These are phyloP conservation scores for Limtongia smithiae DNA, from an alignment of 805 yeast genomes.

Conservation along the genomic window DNA sequence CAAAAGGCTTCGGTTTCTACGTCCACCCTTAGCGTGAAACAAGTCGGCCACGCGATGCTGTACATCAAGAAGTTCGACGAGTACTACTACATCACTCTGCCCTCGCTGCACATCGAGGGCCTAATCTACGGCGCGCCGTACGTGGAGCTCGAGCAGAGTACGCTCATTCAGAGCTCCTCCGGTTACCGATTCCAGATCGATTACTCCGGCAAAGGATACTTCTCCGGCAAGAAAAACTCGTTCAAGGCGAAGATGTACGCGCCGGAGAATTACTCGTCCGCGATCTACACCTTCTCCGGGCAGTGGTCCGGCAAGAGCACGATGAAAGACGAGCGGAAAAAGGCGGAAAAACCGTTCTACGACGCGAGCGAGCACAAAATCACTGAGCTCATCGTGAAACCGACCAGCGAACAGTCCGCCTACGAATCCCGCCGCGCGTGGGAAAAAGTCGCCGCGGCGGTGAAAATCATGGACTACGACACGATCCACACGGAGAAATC, in stretches of 20 bases:
- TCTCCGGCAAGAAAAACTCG: constrained; percentile 89
- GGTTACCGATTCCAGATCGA: constrained; percentile 75
- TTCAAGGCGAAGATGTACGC: constrained; percentile 80
- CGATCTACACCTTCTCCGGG: constrained; percentile 76
- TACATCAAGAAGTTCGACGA: constrained; percentile 53
- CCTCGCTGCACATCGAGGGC: constrained; percentile 94
- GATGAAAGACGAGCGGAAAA: constrained; percentile 56
- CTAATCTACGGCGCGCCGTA: constrained; percentile 85
- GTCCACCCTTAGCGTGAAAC: constrained; percentile 79
- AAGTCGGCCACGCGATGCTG: constrained; percentile 84
- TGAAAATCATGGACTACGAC: constrained; percentile 69
- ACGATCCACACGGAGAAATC: constrained; percentile 72
- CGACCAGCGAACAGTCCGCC: constrained; percentile 71
- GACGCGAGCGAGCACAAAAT: constrained; percentile 42
- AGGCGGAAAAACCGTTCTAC: constrained; percentile 35
- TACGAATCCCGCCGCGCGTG: constrained; percentile 89
- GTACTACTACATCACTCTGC: constrained; percentile 76
- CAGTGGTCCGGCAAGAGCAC: constrained; percentile 85
- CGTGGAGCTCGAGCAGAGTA: constrained; percentile 86
- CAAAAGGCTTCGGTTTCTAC: constrained; percentile 76
- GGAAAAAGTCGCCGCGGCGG: constrained; percentile 84
- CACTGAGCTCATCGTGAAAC: constrained; percentile 67
- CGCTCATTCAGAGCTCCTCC: constrained; percentile 75
- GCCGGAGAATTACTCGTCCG: constrained; percentile 41
- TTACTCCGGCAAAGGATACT: constrained; percentile 89